Evolutionary conservation across 768 basidiomycete genomes (phyloP).

Genomic region (Pleurotus sapidus): DNA sequence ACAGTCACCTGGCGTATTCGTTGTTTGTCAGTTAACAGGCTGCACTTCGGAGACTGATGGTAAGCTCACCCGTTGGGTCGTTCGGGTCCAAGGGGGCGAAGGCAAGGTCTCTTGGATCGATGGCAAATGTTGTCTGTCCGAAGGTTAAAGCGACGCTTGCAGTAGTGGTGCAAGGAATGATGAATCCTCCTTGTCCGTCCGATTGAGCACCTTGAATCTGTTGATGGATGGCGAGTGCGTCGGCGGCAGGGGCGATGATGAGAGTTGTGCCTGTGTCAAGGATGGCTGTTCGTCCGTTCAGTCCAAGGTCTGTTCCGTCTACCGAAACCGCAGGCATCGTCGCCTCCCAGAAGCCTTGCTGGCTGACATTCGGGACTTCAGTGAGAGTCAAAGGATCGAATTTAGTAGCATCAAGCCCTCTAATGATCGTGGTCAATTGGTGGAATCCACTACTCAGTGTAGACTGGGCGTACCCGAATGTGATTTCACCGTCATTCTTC

Average conservation of each 20-base stretch:
- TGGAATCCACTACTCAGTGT: no score
- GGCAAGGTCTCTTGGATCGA: constrained; percentile 64
- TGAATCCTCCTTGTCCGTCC: constrained; percentile 45
- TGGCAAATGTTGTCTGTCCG: constrained; percentile 43
- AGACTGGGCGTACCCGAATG: constrained; percentile 57
- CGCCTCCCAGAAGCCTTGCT: constrained; percentile 78
- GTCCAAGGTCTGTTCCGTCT: constrained; percentile 47
- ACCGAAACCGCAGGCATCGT: constrained; percentile 55
- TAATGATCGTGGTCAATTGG: neutral
- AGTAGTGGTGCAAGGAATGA: constrained; percentile 42
- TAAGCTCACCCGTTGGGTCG: constrained; percentile 41
- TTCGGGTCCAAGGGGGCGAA: constrained; percentile 48
- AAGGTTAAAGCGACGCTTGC: constrained; percentile 44
- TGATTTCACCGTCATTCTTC: constrained; percentile 74
- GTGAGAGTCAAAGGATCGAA: constrained; percentile 58
- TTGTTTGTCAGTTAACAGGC: neutral
- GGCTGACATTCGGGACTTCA: constrained; percentile 60
- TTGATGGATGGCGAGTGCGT: constrained; percentile 36
- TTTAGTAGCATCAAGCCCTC: constrained; percentile 64
- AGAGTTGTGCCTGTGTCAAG: constrained; percentile 57
- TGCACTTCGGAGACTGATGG: neutral
- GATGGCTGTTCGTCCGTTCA: constrained; percentile 69
- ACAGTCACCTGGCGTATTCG: constrained; percentile 38
- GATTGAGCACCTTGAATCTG: constrained; percentile 37
- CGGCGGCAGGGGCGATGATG: constrained; percentile 37